These are phyloP conservation scores for Scutellaria minor DNA, from an alignment of 257 asterid species.

Conservation along the genomic window DNA sequence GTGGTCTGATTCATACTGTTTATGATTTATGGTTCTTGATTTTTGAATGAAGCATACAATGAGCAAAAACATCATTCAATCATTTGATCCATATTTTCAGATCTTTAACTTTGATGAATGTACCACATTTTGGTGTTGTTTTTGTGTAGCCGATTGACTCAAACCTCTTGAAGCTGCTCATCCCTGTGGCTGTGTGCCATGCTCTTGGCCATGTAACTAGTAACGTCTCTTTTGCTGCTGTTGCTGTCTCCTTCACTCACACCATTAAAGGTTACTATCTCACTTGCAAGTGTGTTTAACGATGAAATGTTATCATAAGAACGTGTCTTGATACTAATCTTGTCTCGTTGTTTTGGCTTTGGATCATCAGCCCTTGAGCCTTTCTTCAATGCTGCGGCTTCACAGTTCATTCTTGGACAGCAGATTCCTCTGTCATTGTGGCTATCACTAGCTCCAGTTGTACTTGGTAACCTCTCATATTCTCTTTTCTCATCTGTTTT, in stretches of 20 bases:
- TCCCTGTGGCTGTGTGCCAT: slow-evolving; percentile 86
- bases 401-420: slow-evolving; percentile 96
- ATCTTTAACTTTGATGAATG: not conserved
- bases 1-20: slow-evolving; percentile 31
- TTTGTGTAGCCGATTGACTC: slow-evolving; percentile 69
- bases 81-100: not conserved
- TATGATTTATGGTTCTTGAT: not conserved
- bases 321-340: not conserved
- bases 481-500: not conserved
- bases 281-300: not conserved
- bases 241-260: slow-evolving; percentile 95
- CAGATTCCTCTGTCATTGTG: slow-evolving; percentile 78
- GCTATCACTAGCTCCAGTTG: slow-evolving; percentile 97
- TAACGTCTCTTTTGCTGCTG: slow-evolving; percentile 87
- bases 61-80: too few relatives aligned
- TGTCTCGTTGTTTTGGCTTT: not conserved
- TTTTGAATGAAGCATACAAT: not conserved
- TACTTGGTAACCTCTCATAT: slow-evolving; percentile 61
- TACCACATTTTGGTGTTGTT: slow-evolving; percentile 5
- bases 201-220: slow-evolving; percentile 79
- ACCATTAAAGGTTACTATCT: slow-evolving; percentile 71
- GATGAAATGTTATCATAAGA: not conserved
- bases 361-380: slow-evolving; percentile 93
- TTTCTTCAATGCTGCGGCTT: slow-evolving; percentile 98
- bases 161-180: slow-evolving; percentile 77